Evolutionary conservation across 2,329 filamentous ascomycete genomes (phyloP).

Genomic region (Fusarium newnesense): DNA sequence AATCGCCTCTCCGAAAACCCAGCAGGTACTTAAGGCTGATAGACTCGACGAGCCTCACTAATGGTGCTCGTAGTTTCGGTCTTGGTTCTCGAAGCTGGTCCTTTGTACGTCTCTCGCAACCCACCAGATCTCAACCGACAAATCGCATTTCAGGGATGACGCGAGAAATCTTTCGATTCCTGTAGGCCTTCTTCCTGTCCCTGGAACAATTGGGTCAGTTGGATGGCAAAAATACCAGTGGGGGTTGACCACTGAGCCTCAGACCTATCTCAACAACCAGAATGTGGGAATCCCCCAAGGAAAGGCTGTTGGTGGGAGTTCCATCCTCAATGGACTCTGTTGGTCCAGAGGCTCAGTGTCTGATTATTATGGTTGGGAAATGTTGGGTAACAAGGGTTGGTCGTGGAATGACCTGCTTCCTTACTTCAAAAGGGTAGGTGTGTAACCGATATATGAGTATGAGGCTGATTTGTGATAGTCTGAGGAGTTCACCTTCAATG

Average conservation of each 20-base stretch:
- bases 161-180: constrained; percentile 9
- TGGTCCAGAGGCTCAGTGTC: constrained; percentile 49
- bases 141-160: constrained; percentile 1
- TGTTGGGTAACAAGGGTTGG: constrained; percentile 57
- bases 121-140: neutral
- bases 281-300: constrained; percentile 45
- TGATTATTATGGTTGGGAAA: constrained; percentile 57
- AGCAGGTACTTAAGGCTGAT: constrained; percentile 34
- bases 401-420: constrained; percentile 52
- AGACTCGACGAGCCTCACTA: neutral
- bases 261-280: constrained; percentile 41
- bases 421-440: constrained; percentile 55
- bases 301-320: constrained; percentile 52
- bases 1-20: constrained; percentile 52
- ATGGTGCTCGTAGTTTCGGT: neutral
- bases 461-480: constrained; percentile 3
- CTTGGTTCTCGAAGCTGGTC: constrained; percentile 13
- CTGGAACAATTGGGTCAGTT: constrained; percentile 6
- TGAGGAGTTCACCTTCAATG: constrained; percentile 14
- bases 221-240: constrained; percentile 18
- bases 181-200: constrained; percentile 14
- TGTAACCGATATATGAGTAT: neutral
- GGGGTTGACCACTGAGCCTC: constrained; percentile 46
- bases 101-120: neutral
- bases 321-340: constrained; percentile 53